Evolutionary conservation across 495 filamentous ascomycete genomes (phyloP), one percentile per base, ranked within the genome.

Genomic region (Xylaria bambusicola): DNA sequence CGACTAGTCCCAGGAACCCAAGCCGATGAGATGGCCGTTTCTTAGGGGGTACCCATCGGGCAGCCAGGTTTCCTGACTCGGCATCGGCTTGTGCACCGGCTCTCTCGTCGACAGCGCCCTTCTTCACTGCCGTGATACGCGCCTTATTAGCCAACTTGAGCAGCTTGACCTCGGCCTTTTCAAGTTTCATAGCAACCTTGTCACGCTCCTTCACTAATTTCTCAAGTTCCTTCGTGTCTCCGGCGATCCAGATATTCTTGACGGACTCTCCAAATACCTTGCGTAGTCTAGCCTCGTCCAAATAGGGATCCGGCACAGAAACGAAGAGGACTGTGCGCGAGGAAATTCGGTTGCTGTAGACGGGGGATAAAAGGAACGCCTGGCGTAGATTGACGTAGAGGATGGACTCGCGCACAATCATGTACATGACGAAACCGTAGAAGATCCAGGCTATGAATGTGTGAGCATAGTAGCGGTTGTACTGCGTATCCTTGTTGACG

Each of bases 371-470:
- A 48, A 94, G 80, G 76, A 96, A 97, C 1, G 95, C 94, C 78
- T 98, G 95, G 64, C 93, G 91, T 58, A 98, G 72, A 73, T 96
- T 97, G 82, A 97, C 90, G 73, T 90, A 96, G 82, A 84, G 97
- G 71, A 98, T 88, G 75, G 85, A 87, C 75, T 98, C 94, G 46
- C 95, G 85, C 60, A 93, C 89, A 60, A 98, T 86, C 71, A 93
- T 86, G 70, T 88, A 89, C 76, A 97, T 88, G 64, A 98, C 78
- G 66, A 97, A 94, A 46, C 84, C 84, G 59, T 93, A 86, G 70
- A 92, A 97, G 57, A 90, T 72, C 85, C 88, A 91, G 29, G 81
- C 80, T 60, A 88, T 70, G 61, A 91, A 82, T 29, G 77, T 80
- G 66, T 95, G 91, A 1, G 92, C 94, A 71, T 88, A 98, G 75